Percentiles rank a stretch among this genome's conserved stretches.
phyloP scores from a whole-genome alignment of 768 basidiomycete species.

The Russula dissimulans region DNA sequence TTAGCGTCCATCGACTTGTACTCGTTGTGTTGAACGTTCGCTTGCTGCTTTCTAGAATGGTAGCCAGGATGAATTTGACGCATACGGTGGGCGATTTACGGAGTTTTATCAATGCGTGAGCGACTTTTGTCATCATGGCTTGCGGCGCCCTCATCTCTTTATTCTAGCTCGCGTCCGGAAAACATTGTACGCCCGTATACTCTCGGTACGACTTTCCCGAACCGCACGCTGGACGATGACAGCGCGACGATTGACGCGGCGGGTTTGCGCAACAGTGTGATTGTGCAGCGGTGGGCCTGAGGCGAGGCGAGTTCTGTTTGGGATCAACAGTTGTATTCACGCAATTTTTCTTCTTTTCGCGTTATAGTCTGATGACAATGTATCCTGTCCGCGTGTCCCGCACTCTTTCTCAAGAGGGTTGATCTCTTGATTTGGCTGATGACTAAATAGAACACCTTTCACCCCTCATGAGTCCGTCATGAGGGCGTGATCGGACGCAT shows the following conservation, averaged over 20 bases:
- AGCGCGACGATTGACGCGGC: slow-evolving; percentile 15
- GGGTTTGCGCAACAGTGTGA: slow-evolving; percentile 17
- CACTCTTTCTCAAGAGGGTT: too few relatives aligned
- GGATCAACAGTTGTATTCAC: background rate
- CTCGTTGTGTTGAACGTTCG: background rate
- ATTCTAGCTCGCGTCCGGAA: slow-evolving; percentile 16
- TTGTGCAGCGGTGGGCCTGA: slow-evolving; percentile 19
- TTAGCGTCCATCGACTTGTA: background rate
- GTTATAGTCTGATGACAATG: too few relatives aligned
- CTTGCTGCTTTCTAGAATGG: slow-evolving; percentile 41
- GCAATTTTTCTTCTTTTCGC: too few relatives aligned
- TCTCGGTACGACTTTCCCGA: slow-evolving; percentile 19
- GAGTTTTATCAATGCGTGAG: slow-evolving; percentile 84
- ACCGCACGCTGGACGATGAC: slow-evolving; percentile 18
- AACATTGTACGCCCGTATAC: slow-evolving; percentile 14
- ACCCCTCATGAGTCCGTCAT: too few relatives aligned
- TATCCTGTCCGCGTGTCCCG: too few relatives aligned
- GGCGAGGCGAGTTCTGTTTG: background rate
- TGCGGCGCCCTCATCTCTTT: background rate
- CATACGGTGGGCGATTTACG: slow-evolving; percentile 83
- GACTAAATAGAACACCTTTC: too few relatives aligned
- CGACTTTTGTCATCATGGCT: background rate
- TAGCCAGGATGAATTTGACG: slow-evolving; percentile 80
- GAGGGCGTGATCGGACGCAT: too few relatives aligned
- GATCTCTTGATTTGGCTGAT: too few relatives aligned